Evolutionary conservation across 2,329 filamentous ascomycete species (phyloP).

Genomic region (Colletotrichum sp.): DNA sequence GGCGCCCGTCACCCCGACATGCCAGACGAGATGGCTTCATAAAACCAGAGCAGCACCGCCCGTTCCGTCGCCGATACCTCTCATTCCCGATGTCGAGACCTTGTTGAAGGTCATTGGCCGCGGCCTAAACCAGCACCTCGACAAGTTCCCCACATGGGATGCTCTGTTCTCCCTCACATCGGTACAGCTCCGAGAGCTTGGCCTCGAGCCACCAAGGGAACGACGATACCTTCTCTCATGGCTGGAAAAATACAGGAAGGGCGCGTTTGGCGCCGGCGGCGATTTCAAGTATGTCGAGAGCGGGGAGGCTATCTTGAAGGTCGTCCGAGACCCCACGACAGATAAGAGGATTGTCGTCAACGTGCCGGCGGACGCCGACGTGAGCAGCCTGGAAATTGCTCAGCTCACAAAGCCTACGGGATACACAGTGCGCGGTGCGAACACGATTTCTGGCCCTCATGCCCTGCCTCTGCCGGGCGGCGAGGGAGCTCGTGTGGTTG

Average conservation of each 20-base stretch:
- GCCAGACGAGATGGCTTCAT: conserved; percentile 48
- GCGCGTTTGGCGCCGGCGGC: conserved; percentile 80
- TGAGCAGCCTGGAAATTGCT: conserved; percentile 24
- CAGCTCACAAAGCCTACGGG: conserved; percentile 43
- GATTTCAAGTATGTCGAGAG: conserved; percentile 75
- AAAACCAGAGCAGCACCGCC: conserved; percentile 40
- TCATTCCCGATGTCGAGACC: conserved; percentile 82
- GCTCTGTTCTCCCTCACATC: conserved; percentile 84
- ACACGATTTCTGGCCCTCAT: conserved; percentile 76
- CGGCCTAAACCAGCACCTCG: conserved; percentile 77
- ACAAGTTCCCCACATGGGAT: conserved; percentile 91
- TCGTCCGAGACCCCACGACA: conserved; percentile 44
- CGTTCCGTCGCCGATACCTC: conserved; percentile 76
- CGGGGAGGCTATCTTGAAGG: conserved; percentile 55
- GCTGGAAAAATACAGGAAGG: conserved; percentile 82
- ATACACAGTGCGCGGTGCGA: conserved; percentile 71
- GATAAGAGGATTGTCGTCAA: conserved; percentile 59
- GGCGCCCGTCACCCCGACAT: conserved; percentile 28
- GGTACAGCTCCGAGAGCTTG: conserved; percentile 78
- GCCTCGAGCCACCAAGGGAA: conserved; percentile 83
- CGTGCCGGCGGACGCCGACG: conserved; percentile 50
- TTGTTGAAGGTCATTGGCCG: conserved; percentile 94
- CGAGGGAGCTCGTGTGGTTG: conserved; percentile 67
- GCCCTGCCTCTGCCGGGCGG: conserved; percentile 71
- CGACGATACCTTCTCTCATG: conserved; percentile 86